These are phyloP conservation scores for Dittrichia graveolens DNA, from an alignment of 129 eudicot genomes.

Conservation along the genomic window DNA sequence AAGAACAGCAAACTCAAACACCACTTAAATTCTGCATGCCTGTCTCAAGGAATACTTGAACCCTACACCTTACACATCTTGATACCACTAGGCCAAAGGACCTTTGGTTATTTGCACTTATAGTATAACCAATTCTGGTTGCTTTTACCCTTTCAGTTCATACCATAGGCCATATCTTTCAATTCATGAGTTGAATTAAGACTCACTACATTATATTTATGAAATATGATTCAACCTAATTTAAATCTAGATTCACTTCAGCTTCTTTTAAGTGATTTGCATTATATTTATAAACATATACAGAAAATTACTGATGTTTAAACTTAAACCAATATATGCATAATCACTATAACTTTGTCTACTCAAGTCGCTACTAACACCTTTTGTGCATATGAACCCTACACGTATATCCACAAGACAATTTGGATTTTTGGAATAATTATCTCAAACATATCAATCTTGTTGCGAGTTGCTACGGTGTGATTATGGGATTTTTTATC, in stretches of 20 bases:
- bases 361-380: background rate
- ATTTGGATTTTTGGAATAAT: background rate
- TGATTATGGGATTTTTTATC: conserved; percentile 4
- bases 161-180: background rate
- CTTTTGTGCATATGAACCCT: background rate
- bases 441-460: background rate
- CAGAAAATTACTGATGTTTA: background rate
- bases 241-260: background rate
- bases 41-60: no score
- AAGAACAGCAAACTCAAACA: no score
- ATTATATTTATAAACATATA: background rate
- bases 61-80: no score
- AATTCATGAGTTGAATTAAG: background rate
- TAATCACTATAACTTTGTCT: conserved; percentile 7
- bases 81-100: background rate
- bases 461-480: conserved; percentile 5
- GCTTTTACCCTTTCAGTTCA: background rate
- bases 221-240: background rate
- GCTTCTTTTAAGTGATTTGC: background rate
- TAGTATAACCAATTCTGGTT: background rate
- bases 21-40: no score
- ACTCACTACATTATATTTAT: background rate
- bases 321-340: background rate
- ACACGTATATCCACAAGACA: background rate
- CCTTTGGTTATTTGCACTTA: background rate